These are phyloP conservation scores for Cyberlindnera meyerae DNA, from an alignment of 805 yeast species.

Conservation along the genomic window DNA sequence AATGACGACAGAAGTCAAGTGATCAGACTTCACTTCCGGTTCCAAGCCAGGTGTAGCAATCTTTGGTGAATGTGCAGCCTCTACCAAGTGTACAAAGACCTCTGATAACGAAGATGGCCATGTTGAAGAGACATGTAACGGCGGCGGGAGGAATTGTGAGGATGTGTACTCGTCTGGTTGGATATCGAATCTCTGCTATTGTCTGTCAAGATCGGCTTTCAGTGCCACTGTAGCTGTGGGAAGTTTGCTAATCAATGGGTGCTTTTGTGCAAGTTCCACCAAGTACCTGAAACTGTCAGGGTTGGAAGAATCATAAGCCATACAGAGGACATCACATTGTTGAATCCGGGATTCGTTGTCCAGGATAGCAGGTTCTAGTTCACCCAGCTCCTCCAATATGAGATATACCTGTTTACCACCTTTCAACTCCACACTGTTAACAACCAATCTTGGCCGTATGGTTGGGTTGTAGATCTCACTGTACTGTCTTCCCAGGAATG, in stretches of 20 bases:
- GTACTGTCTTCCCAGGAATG: slow-evolving; percentile 71
- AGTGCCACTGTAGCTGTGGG: slow-evolving; percentile 89
- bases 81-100: slow-evolving; percentile 79
- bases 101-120: slow-evolving; percentile 89
- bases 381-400: slow-evolving; percentile 87
- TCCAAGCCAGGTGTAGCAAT: slow-evolving; percentile 73
- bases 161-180: slow-evolving; percentile 88
- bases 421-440: slow-evolving; percentile 84
- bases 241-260: slow-evolving; percentile 53
- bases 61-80: slow-evolving; percentile 78
- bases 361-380: slow-evolving; percentile 73
- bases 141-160: slow-evolving; percentile 62
- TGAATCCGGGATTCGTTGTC: slow-evolving; percentile 65
- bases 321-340: slow-evolving; percentile 87
- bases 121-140: slow-evolving; percentile 82
- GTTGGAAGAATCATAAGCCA: slow-evolving; percentile 90
- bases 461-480: slow-evolving; percentile 77
- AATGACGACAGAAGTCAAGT: slow-evolving; percentile 47
- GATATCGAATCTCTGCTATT: slow-evolving; percentile 78
- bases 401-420: slow-evolving; percentile 96
- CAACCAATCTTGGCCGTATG: slow-evolving; percentile 73
- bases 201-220: slow-evolving; percentile 93
- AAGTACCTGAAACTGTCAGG: slow-evolving; percentile 89
- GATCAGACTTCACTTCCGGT: slow-evolving; percentile 51
- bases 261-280: slow-evolving; percentile 59